Percentiles rank a stretch among this genome's conserved stretches.
These are phyloP conservation scores for Ophiostoma pallidulum DNA, from an alignment of 2,329 filamentous ascomycete genomes.

Conservation along the genomic window DNA sequence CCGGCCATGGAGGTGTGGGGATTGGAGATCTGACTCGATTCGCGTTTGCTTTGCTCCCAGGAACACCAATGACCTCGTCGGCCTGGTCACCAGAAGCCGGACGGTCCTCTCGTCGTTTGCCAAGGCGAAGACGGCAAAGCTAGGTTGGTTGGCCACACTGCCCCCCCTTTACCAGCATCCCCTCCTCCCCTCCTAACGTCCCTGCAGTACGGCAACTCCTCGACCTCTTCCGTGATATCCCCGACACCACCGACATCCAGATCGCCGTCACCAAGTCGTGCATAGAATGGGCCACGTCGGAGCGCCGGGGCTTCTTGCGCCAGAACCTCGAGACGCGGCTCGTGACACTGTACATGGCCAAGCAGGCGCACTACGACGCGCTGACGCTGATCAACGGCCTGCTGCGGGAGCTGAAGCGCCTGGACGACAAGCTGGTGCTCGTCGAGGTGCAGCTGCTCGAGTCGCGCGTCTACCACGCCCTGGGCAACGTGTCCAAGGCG, in stretches of 20 bases:
- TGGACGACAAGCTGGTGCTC: conserved; percentile 96
- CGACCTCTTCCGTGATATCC: conserved; percentile 88
- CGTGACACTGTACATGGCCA: conserved; percentile 89
- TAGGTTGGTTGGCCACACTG: conserved; percentile 52
- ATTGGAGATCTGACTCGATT: too few species aligned
- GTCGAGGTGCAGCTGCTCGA: conserved; percentile 97
- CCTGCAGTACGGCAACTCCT: conserved; percentile 88
- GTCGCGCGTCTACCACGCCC: conserved; percentile 91
- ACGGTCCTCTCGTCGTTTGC: conserved; percentile 91
- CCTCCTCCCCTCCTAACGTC: not conserved
- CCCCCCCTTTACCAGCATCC: not conserved
- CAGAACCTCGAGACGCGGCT: conserved; percentile 97
- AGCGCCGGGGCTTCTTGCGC: conserved; percentile 90
- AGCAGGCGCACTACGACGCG: conserved; percentile 95
- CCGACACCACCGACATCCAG: conserved; percentile 89
- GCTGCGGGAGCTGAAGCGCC: conserved; percentile 89
- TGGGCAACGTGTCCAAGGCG: conserved; percentile 93
- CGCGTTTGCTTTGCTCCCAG: conserved; percentile 35
- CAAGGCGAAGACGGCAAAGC: conserved; percentile 96
- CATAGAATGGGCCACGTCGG: conserved; percentile 97
- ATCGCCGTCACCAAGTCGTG: conserved; percentile 94
- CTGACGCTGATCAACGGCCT: conserved; percentile 94
- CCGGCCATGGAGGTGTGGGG: too few species aligned
- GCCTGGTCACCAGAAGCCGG: conserved; percentile 82
- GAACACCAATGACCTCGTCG: conserved; percentile 74